Conservation (phyloP, 2,329 filamentous ascomycete genomes). For the Colletotrichum cereale region DNA sequence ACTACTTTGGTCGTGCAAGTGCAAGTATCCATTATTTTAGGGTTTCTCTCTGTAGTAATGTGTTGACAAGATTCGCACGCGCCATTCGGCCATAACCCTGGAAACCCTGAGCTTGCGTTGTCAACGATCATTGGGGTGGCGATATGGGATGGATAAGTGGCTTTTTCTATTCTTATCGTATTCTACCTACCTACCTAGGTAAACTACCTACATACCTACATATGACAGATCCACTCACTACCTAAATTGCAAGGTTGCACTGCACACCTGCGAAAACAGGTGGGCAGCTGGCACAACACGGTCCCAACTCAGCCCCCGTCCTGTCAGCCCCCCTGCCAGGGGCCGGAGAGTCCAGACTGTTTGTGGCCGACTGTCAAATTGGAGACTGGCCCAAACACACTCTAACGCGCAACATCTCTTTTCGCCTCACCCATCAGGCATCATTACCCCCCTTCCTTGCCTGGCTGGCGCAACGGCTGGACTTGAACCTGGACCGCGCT, state of each 20-base stretch:
- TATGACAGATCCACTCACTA: slow-evolving; percentile 6
- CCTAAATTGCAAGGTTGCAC: slow-evolving; percentile 15
- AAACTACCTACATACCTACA: neutral
- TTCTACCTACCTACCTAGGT: neutral
- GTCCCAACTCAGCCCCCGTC: neutral
- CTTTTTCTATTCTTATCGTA: slow-evolving; percentile 29
- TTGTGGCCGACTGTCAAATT: neutral
- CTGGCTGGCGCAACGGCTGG: slow-evolving; percentile 33
- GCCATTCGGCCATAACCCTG: neutral
- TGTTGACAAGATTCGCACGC: slow-evolving; percentile 16
- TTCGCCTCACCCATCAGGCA: slow-evolving; percentile 36
- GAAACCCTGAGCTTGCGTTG: neutral
- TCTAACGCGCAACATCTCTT: neutral
- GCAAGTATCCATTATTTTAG: neutral
- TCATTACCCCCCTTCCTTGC: neutral
- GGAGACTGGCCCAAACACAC: neutral
- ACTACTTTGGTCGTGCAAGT: neutral
- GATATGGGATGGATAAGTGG: slow-evolving; percentile 20
- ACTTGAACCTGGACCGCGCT: slow-evolving; percentile 31
- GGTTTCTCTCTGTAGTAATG: neutral
- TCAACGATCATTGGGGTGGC: neutral
- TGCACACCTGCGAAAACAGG: slow-evolving; percentile 5
- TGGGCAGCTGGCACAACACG: slow-evolving; percentile 23
- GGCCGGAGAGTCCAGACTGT: neutral
- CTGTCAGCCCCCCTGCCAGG: slow-evolving; percentile 1